Base-by-base conservation (phyloP, 2,329 filamentous ascomycete species). In the Thermoascus crustaceus region DNA sequence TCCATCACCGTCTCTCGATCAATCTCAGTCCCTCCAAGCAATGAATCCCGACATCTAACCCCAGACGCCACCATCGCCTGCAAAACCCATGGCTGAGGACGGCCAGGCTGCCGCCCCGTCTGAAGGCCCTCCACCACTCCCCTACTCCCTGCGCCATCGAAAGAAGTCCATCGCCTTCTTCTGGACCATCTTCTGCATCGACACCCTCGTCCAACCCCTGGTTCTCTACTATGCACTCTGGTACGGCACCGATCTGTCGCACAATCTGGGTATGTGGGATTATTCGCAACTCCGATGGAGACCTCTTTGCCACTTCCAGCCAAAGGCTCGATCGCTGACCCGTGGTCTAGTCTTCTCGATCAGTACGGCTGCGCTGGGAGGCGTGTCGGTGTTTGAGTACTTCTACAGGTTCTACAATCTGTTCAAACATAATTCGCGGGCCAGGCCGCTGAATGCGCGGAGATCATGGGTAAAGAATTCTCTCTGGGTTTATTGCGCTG, bases 221-320 rank as follows among this genome's bases (percentile, higher is more conserved):
- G 68, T 64, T 3, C 61, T 80, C 2, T 80, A 79, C 57, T 80
- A 74, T 60, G 64, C 69, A 32, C 60, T 80, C 23, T 77, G 72
- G 71, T 78, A 78, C 43, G 66, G 64, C 42, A 71, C 73, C 7
- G 58, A 63, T 41, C 50, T 78, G 20, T 60, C 59, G 25, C 57
- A 60, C 39, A 62, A 66, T 29, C 22, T 61, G 43, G 55, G 58
- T 64, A 54, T 44, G 59, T 52, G 37, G 29, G 10, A 27, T 38
- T 1, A 34, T 39, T 25, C 17, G 8, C 7, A n/a, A n/a, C 3
- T 30, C n/a, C 4, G 9, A 5, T 19, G 10, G 16, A 11, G 10
- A 32, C 10, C n/a, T n/a, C n/a, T n/a, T n/a, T n/a, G n/a, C n/a
- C n/a, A n/a, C n/a, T n/a, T n/a, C n/a, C n/a, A n/a, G n/a, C n/a